Conservation (phyloP, 2,329 filamentous ascomycete species). For the Alternaria metachromatica region DNA sequence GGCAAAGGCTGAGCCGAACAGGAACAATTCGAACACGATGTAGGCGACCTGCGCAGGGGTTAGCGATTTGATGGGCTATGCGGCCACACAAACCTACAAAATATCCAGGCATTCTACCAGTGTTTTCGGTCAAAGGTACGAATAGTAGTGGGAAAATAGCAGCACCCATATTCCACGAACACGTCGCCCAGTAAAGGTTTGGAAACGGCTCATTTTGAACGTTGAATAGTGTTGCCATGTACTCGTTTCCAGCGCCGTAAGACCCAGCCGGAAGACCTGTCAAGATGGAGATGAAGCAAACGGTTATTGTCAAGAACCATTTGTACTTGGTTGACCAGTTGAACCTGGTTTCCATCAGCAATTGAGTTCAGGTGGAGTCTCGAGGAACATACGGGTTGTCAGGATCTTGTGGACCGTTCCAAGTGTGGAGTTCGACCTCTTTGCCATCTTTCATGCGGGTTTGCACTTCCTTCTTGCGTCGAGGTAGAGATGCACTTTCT, state of each 20-base stretch:
- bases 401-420: slow-evolving; percentile 30
- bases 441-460: slow-evolving; percentile 23
- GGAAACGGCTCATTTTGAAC: slow-evolving; percentile 48
- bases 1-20: slow-evolving; percentile 53
- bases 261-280: slow-evolving; percentile 52
- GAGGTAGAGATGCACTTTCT: slow-evolving; percentile 3
- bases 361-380: too few species aligned
- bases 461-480: slow-evolving; percentile 7
- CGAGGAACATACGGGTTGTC: slow-evolving; percentile 29
- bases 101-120: slow-evolving; percentile 55
- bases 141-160: slow-evolving; percentile 51
- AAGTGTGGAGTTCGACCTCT: slow-evolving; percentile 33
- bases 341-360: slow-evolving; percentile 33
- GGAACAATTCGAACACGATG: slow-evolving; percentile 50
- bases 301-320: slow-evolving; percentile 51
- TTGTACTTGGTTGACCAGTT: slow-evolving; percentile 52
- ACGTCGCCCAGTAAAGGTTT: slow-evolving; percentile 48
- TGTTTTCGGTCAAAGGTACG: slow-evolving; percentile 52
- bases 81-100: slow-evolving; percentile 32
- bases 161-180: slow-evolving; percentile 51
- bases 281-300: slow-evolving; percentile 54
- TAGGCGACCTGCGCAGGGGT: slow-evolving; percentile 38
- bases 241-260: slow-evolving; percentile 46
- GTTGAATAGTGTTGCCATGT: slow-evolving; percentile 46
- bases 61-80: neutral